Evolutionary conservation across 768 basidiomycete genomes (phyloP), one percentile per base, ranked within the genome.

Genomic region (Hebeloma cylindrosporum): DNA sequence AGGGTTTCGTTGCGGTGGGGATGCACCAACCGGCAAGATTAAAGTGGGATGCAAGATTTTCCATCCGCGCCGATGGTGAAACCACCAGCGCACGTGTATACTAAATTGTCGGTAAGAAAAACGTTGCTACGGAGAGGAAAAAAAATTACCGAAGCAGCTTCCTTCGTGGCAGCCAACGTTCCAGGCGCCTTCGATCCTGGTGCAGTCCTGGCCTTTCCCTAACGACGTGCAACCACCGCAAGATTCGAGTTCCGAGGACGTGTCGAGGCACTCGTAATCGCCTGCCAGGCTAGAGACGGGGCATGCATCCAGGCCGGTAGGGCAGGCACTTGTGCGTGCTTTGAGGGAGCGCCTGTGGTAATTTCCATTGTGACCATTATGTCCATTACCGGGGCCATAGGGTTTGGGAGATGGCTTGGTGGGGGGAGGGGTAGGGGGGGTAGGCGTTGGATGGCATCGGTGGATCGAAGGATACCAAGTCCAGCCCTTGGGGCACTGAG

Each of bases 191-290:
- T 65, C 49, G 53, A 91, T 88, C 33, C 73, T 65, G 13, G 80
- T 81, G 63, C 88, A 92, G 62, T 92, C 84, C 60, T 79, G 67
- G 18, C 88, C 88, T 31, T 66, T 58, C 14, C 79, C 80, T n/a
- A 75, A 63, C 13, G 77, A 72, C 2, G 77, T 63, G 59, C 88
- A 91, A 21, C 89, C 88, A 50, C 88, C 88, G 63, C 88, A 91
- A 10, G 82, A 81, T 47, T 79, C 72, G 34, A 90, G 73, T 47
- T 89, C 85, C 32, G 66, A 67, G 13, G 63, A 53, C 22, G 74
- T 74, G 64, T 91, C 84, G 40, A 90, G 56, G 58, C 82, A 85
- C 57, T 85, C 82, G 52, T 71, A 80, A 43, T 79, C 77, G 23
- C 63, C 70, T 16, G 58, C 61, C 26, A 68, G 51, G 18, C 68